Conservation (phyloP, 805 yeast genomes). For the Yarrowia divulgata region DNA sequence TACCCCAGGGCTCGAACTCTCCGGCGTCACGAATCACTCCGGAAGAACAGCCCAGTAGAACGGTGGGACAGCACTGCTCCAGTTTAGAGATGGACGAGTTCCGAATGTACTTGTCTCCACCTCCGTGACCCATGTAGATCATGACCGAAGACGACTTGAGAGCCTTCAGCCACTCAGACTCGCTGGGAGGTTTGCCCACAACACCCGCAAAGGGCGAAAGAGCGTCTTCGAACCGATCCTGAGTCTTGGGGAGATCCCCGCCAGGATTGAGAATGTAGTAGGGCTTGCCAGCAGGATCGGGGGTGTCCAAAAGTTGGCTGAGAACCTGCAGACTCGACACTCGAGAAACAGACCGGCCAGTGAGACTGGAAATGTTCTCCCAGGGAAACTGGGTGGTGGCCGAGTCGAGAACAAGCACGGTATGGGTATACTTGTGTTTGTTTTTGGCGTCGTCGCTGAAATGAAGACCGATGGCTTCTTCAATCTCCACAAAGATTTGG, state of each 20-base stretch:
- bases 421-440: constrained; percentile 55
- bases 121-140: constrained; percentile 93
- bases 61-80: constrained; percentile 51
- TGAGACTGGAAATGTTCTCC: constrained; percentile 76
- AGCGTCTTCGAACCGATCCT: constrained; percentile 52
- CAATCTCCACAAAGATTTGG: constrained; percentile 60
- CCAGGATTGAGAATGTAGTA: constrained; percentile 82
- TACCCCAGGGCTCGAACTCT: constrained; percentile 73
- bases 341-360: constrained; percentile 67
- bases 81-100: constrained; percentile 60
- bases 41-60: constrained; percentile 91
- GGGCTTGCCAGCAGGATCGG: constrained; percentile 13
- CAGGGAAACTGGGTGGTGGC: constrained; percentile 80
- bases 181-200: constrained; percentile 64
- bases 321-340: constrained; percentile 70
- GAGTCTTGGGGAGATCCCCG: constrained; percentile 75
- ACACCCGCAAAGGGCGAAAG: constrained; percentile 56
- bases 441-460: constrained; percentile 35
- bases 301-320: constrained; percentile 53
- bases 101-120: constrained; percentile 85
- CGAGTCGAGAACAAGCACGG: constrained; percentile 73
- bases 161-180: constrained; percentile 57
- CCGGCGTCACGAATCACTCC: constrained; percentile 68
- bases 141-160: constrained; percentile 59
- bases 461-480: constrained; percentile 54